Evolutionary conservation across 2,329 filamentous ascomycete species (phyloP).

Genomic region (Orbilia brochopaga): DNA sequence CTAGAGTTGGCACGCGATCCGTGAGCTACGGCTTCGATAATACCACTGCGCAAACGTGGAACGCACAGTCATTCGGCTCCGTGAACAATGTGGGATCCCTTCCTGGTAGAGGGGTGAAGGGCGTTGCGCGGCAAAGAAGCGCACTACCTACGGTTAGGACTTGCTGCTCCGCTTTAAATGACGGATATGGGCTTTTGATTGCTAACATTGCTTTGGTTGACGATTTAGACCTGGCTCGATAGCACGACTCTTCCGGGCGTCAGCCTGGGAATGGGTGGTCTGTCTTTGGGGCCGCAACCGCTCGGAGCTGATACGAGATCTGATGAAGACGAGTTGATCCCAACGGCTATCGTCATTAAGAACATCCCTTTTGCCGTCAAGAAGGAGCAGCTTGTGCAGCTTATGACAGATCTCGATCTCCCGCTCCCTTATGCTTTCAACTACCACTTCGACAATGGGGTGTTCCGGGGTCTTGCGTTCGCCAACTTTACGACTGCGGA

Average conservation of each 20-base stretch:
- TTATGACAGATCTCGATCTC: constrained; percentile 93
- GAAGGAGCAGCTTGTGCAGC: constrained; percentile 88
- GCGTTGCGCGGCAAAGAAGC: constrained; percentile 54
- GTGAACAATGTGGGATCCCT: constrained; percentile 70
- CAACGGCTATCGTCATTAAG: constrained; percentile 98
- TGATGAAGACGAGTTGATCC: constrained; percentile 83
- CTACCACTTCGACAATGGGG: constrained; percentile 98
- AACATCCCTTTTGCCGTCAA: constrained; percentile 99
- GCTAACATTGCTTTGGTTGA: constrained; percentile 20
- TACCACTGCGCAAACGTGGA: constrained; percentile 76
- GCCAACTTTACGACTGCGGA: constrained; percentile 97
- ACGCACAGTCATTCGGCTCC: constrained; percentile 73
- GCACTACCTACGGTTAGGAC: constrained; percentile 54
- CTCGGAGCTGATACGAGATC: constrained; percentile 60
- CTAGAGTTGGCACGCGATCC: constrained; percentile 65
- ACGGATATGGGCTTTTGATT: neutral
- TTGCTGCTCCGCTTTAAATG: constrained; percentile 4
- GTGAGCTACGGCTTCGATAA: constrained; percentile 74
- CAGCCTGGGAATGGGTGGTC: constrained; percentile 57
- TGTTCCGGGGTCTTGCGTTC: constrained; percentile 94
- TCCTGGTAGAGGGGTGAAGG: constrained; percentile 61
- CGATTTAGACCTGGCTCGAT: constrained; percentile 54
- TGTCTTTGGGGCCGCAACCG: constrained; percentile 55
- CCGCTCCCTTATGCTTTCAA: constrained; percentile 98
- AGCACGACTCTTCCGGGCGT: constrained; percentile 57